Conservation (phyloP, 441 rosid species). For the Brassica hybrid region DNA sequence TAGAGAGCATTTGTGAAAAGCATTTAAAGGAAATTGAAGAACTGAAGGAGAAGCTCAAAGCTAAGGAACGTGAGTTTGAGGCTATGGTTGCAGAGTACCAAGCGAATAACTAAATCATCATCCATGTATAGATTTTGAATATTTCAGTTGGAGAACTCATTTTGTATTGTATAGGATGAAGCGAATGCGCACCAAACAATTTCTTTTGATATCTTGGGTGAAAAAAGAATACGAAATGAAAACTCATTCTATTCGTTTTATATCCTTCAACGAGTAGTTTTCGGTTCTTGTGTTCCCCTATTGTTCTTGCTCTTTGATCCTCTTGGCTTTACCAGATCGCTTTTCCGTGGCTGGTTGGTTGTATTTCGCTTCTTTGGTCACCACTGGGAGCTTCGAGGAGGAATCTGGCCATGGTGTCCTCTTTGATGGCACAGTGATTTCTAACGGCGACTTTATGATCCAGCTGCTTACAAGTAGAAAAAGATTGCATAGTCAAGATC, state of each 20-base stretch:
- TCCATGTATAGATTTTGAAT: slow-evolving; percentile 15
- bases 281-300: slow-evolving; percentile 19
- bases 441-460: slow-evolving; percentile 86
- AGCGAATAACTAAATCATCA: too few relatives aligned
- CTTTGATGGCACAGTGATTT: slow-evolving; percentile 80
- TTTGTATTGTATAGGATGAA: slow-evolving; percentile 19
- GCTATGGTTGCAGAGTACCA: too few relatives aligned
- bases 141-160: slow-evolving; percentile 12
- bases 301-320: slow-evolving; percentile 65
- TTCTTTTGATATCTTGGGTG: slow-evolving; percentile 15
- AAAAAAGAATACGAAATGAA: slow-evolving; percentile 20
- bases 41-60: background rate
- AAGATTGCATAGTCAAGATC: background rate
- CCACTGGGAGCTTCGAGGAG: slow-evolving; percentile 44
- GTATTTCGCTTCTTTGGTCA: too few relatives aligned
- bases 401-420: slow-evolving; percentile 85
- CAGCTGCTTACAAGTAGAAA: slow-evolving; percentile 53
- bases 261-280: slow-evolving; percentile 23
- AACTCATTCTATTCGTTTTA: background rate
- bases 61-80: too few relatives aligned
- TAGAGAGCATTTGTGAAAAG: slow-evolving; percentile 3
- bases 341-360: slow-evolving; percentile 31
- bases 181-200: background rate
- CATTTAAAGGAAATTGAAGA: slow-evolving; percentile 57
- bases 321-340: slow-evolving; percentile 60